Evolutionary conservation across 2,329 filamentous ascomycete genomes (phyloP), one percentile per base, ranked within the genome.

Genomic region (Arthrobotrys conoides): DNA sequence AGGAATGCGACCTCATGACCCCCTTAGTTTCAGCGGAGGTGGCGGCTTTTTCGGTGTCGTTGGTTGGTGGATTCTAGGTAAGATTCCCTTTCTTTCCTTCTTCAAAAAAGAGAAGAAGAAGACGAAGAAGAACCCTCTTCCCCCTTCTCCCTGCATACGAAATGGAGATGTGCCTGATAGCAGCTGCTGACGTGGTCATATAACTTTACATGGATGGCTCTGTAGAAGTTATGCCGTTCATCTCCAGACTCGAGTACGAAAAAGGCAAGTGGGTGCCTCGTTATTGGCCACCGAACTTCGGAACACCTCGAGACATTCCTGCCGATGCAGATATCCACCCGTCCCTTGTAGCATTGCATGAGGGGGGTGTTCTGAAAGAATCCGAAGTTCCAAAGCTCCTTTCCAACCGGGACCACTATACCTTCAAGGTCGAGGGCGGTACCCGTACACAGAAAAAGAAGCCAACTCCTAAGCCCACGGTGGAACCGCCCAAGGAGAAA

Each of bases 1-100:
- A 14, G 79, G 80, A 9, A 81, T 81, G 51, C 68, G 80, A 36
- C 81, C 82, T 24, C 84, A 85, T 70, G 84, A 85, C 69, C 83
- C 81, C 14, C 81, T 85, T 18, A 64, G 76, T 41, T 83, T 84
- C 51, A 81, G 81, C n/a, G 81, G 82, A 49, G 84, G 83, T 5
- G 79, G 81, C 2, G 80, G 65, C 14, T 83, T 78, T 64, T 51
- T 80, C 14, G 79, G 79, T 57, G 83, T 83, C 6, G 49, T 84
- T n/a, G 71, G 82, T 22, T 85, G 84, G 84, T 84, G 83, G 82
- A 81, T 84, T 51, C 71, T 84, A 22, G 82, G 83, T 83, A 79
- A 41, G 81, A 67, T 18, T 30, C 38, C 36, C 9, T 16, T 20
- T 59, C 51, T 30, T 36, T 5, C 48, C 6, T 53, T 9, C 44